Evolutionary conservation across 257 asterid species (phyloP).

Genomic region (Solanum bulbocastanum): DNA sequence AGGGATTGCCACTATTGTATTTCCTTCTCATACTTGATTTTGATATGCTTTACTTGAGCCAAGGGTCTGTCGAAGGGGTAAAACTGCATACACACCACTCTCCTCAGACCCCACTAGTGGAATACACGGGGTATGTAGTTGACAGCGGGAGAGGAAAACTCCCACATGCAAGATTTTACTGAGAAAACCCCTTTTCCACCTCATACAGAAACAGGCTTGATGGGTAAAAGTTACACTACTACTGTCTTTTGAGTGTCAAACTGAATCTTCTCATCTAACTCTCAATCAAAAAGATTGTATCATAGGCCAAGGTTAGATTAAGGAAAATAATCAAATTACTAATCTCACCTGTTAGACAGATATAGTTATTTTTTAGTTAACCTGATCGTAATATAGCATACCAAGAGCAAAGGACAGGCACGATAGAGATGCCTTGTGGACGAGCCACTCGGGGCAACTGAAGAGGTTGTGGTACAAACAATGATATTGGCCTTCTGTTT

Average conservation of each 20-base stretch:
- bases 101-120: not conserved
- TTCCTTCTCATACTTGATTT: not conserved
- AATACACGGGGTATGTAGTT: not conserved
- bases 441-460: constrained; percentile 46
- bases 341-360: not conserved
- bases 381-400: not conserved
- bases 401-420: constrained; percentile 25
- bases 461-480: constrained; percentile 47
- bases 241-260: not conserved
- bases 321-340: not conserved
- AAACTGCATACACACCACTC: not conserved
- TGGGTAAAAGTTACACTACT: not conserved
- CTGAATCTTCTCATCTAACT: not conserved
- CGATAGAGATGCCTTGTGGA: constrained; percentile 28
- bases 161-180: too few relatives aligned
- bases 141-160: not conserved
- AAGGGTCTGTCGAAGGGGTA: not conserved
- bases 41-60: not conserved
- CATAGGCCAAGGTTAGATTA: not conserved
- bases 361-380: not conserved
- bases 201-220: too few relatives aligned
- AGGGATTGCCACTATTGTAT: not conserved
- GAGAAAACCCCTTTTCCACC: too few relatives aligned
- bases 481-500: constrained; percentile 39
- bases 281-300: not conserved